Evolutionary conservation across 108 stramenopile species (phyloP), one percentile per base, ranked within the genome.

Genomic region (Nitzschia palea): DNA sequence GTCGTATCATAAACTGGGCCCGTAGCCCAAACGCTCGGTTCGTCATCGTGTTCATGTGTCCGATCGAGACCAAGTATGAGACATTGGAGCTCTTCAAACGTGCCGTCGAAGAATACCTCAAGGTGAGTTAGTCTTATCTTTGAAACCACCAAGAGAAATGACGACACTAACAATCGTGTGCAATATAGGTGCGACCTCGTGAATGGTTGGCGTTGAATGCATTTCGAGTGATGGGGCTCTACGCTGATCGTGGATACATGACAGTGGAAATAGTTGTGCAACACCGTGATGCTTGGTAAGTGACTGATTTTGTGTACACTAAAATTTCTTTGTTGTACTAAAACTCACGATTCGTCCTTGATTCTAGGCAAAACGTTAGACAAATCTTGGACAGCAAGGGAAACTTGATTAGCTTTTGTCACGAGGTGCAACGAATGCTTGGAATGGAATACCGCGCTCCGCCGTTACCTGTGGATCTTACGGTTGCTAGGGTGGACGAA

Each of bases 1-100:
- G 70, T 14, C 44, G 90, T 42, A 87, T 91, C 63, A 85, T 91
- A 62, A 91, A 91, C 54, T 84, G 80, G 42, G 82, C 83, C 22
- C 67, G 90, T 57, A 87, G 86, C 18, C 85, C 85, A 0, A 80
- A 87, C 45, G 81, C 84, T 0, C 55, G 70, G 0, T 55, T 85
- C 14, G 51, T 48, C 32, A 68, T 91, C 15, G 26, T 53, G 0
- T 59, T 91, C 43, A 86, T 81, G 44, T 86, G 87, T 66, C 77
- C 84, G 8, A 65, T 86, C 3, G 80, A 85, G 44, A 80, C 80
- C 0, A 80, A 80, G 8, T 86, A 85, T 32, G 52, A 79, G 10
- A 85, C 71, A 35, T 52, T 91, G 14, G 58, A 66, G n/a, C 44
- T 88, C 0, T 88, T 84, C 74, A 77, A 83, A 20, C 51, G 52